Evolutionary conservation across 2,329 filamentous ascomycete species (phyloP).

Genomic region (Colletotrichum chlorophyti): DNA sequence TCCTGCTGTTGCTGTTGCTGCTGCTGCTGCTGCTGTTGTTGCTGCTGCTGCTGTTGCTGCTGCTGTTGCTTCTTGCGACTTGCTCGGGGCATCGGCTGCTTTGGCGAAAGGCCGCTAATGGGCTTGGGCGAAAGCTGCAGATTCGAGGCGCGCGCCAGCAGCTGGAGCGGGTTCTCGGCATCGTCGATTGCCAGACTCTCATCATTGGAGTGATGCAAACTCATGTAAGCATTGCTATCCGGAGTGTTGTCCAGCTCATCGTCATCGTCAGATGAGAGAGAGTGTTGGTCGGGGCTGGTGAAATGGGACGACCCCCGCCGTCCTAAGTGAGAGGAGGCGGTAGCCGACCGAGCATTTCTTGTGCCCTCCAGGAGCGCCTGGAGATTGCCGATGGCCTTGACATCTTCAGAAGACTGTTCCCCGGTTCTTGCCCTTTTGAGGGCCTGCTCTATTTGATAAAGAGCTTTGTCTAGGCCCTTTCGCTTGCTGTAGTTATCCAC

Average conservation of each 20-base stretch:
- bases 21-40: constrained; percentile 9
- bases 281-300: constrained; percentile 34
- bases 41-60: constrained; percentile 30
- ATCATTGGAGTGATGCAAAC: constrained; percentile 38
- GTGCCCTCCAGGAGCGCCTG: constrained; percentile 45
- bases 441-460: constrained; percentile 77
- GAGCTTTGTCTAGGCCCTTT: constrained; percentile 75
- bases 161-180: constrained; percentile 76
- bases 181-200: constrained; percentile 71
- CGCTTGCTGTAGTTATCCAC: constrained; percentile 63
- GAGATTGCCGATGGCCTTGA: constrained; percentile 52
- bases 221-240: constrained; percentile 31
- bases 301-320: constrained; percentile 24
- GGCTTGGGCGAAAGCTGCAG: constrained; percentile 59
- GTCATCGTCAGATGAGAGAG: constrained; percentile 41
- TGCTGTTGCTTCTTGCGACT: constrained; percentile 29
- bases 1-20: constrained; percentile 24
- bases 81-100: constrained; percentile 20
- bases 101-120: constrained; percentile 31
- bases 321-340: constrained; percentile 31
- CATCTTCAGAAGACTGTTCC: constrained; percentile 50
- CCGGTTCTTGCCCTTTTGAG: constrained; percentile 61
- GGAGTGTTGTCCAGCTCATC: constrained; percentile 39
- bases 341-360: constrained; percentile 24
- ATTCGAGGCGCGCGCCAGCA: constrained; percentile 76